Base-by-base conservation (phyloP, 2,329 filamentous ascomycete genomes). In the Colletotrichum cereale region DNA sequence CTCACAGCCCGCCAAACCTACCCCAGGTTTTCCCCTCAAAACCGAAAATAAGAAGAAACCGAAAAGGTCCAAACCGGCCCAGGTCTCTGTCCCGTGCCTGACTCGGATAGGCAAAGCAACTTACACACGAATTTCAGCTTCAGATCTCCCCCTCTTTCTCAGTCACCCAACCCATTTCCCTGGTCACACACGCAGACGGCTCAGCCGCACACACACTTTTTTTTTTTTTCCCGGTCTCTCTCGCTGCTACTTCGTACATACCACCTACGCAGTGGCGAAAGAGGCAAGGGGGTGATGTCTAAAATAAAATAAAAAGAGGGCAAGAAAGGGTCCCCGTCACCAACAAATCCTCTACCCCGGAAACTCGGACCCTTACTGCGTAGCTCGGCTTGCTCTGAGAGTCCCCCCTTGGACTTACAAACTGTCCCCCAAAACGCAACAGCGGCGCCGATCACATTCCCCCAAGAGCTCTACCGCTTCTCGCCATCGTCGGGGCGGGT, bases 21-120 rank as follows among this genome's bases (percentile, higher is more conserved):
- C 68, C 65, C 68, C 68, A 42, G 68, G 16, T 71, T 71, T 71
- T 55, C 65, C 58, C 57, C 67, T 56, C 55, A 60, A 57, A 44
- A 21, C 21, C 2, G 2, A 52, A 42, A 24, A 29, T n/a, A 16
- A 31, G 16, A 48, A 26, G 7, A 38, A 36, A n/a, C n/a, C n/a
- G n/a, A 62, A 21, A 48, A 14, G 11, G 16, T 21, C 36, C 36
- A 60, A n/a, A n/a, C n/a, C n/a, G n/a, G n/a, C n/a, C n/a, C n/a
- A n/a, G n/a, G n/a, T n/a, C n/a, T n/a, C n/a, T n/a, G n/a, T n/a
- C n/a, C n/a, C n/a, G n/a, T n/a, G n/a, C n/a, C n/a, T n/a, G n/a
- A 34, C 31, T 26, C 24, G 31, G 16, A 55, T 29, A 55, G n/a
- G 44, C n/a, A 36, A 55, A 56, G 40, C 38, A 58, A 18, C 56